These are phyloP conservation scores for Pyricularia pennisetigena DNA, from an alignment of 2,329 filamentous ascomycete genomes.

Conservation along the genomic window DNA sequence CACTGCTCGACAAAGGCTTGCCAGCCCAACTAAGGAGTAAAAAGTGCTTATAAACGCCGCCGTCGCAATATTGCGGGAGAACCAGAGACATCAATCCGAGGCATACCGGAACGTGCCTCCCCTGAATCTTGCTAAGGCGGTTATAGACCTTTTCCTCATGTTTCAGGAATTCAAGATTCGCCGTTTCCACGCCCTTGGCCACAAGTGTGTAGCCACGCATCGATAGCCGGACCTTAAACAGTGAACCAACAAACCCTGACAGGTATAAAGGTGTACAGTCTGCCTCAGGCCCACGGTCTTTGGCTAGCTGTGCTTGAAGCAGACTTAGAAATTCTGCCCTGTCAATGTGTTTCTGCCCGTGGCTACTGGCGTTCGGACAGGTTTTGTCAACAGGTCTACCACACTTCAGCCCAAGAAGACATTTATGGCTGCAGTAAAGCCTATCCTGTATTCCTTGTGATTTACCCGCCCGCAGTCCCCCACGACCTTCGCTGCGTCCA, in stretches of 20 bases:
- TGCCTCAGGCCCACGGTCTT: slow-evolving; percentile 16
- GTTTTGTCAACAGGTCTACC: background rate
- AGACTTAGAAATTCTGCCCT: slow-evolving; percentile 16
- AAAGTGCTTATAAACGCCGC: slow-evolving; percentile 7
- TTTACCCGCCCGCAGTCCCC: background rate
- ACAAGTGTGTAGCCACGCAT: slow-evolving; percentile 26
- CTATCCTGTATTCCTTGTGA: background rate
- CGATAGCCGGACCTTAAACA: slow-evolving; percentile 26
- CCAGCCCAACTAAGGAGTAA: slow-evolving; percentile 18
- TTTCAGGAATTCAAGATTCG: slow-evolving; percentile 12
- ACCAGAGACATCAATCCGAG: slow-evolving; percentile 7
- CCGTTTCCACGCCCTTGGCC: slow-evolving; percentile 25
- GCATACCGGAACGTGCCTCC: slow-evolving; percentile 8
- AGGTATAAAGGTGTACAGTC: slow-evolving; percentile 19
- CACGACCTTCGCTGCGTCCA: background rate
- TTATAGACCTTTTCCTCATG: slow-evolving; percentile 8
- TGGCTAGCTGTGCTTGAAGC: slow-evolving; percentile 6
- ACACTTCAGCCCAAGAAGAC: background rate
- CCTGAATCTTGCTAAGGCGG: slow-evolving; percentile 6
- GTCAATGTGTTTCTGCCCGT: slow-evolving; percentile 17
- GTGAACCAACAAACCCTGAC: slow-evolving; percentile 17
- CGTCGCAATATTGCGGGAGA: slow-evolving; percentile 7
- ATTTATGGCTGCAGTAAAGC: background rate
- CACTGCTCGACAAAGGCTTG: slow-evolving; percentile 13
- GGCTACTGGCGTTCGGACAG: slow-evolving; percentile 6